A percentile compares a stretch with the other conserved stretches of the same genome.
Evolutionary conservation across 2,329 filamentous ascomycete genomes (phyloP).

Genomic region (Pestalotiopsis fici): DNA sequence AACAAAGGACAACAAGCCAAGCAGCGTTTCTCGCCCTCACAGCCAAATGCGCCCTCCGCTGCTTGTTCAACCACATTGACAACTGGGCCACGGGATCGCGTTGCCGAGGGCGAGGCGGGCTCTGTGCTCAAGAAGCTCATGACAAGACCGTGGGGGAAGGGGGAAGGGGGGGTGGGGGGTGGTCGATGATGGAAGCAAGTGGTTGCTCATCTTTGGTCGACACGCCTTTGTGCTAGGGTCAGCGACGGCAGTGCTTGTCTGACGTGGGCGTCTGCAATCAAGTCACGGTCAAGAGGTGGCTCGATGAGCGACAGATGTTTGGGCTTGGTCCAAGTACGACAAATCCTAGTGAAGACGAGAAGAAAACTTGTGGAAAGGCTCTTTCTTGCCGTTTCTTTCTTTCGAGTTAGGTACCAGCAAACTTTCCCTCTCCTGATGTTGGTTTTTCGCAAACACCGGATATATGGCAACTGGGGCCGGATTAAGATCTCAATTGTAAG

Average conservation of each 20-base stretch:
- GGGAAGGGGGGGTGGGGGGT: too few relatives aligned
- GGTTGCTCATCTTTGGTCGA: slow-evolving; percentile 71
- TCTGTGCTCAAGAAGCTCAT: slow-evolving; percentile 69
- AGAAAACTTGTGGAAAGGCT: too few relatives aligned
- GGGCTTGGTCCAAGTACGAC: slow-evolving; percentile 45
- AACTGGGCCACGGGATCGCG: slow-evolving; percentile 65
- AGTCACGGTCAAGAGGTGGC: slow-evolving; percentile 51
- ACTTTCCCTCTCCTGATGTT: neutral
- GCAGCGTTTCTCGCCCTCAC: slow-evolving; percentile 59
- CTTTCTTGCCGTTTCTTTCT: neutral
- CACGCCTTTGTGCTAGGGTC: slow-evolving; percentile 67
- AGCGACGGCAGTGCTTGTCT: slow-evolving; percentile 13
- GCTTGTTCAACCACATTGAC: slow-evolving; percentile 71
- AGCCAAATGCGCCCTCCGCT: slow-evolving; percentile 70
- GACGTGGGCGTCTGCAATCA: slow-evolving; percentile 56
- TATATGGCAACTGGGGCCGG: neutral
- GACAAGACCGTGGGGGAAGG: slow-evolving; percentile 68
- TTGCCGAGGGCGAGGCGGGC: slow-evolving; percentile 57
- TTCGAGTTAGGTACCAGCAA: neutral
- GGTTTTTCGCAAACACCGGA: neutral
- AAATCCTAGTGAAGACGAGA: too few relatives aligned
- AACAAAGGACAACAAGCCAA: slow-evolving; percentile 5
- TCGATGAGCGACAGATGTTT: slow-evolving; percentile 53
- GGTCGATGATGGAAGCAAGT: slow-evolving; percentile 69
- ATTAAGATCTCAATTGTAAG: too few relatives aligned